Evolutionary conservation across 108 stramenopile species (phyloP), one percentile per base, ranked within the genome.

Genomic region (Skeletonema tropicum): DNA sequence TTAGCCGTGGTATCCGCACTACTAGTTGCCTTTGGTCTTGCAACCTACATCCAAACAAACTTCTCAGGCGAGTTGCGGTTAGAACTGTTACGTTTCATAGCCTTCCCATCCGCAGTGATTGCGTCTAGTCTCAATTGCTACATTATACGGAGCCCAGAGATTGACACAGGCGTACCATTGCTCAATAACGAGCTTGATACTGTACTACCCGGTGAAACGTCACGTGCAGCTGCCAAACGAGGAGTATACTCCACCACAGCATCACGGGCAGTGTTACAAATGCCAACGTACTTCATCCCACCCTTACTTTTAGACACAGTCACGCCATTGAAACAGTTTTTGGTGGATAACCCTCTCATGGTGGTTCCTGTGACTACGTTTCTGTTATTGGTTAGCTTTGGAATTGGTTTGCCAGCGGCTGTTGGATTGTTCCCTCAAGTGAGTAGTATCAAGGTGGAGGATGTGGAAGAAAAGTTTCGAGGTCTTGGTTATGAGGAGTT

Each of bases 401-500:
- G 92, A 12, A 48, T 90, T 58, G 92, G 92, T 46, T 70, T 93
- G 5, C 92, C 92, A 3, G 82, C 83, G 14, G 82, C 92, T 6
- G 83, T 88, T 14, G 92, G 86, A 15, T 77, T 88, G n/a, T 93
- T 90, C 42, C 92, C 92, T 6, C 89, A 93, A 79, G 85, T 91
- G 23, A 71, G 83, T 10, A 42, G 67, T 25, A 83, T 93, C 49
- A 33, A 65, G 12, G 68, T 75, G 0, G 42, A 82, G 14, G 85
- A 93, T 45, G 80, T 90, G 1, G 92, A 93, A 73, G 61, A 70
- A 11, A 72, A 85, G 29, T 90, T 55, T 55, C 5, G 23, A 55
- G 52, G 23, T 25, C 23, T 55, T 55, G 62, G 64, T 15, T 81
- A 74, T 17, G 52, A 55, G 23, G 52, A 55, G 10, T 86, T 82